Evolutionary conservation across 2,329 filamentous ascomycete genomes (phyloP), one percentile per base, ranked within the genome.

Genomic region (Aureobasidium sp.): DNA sequence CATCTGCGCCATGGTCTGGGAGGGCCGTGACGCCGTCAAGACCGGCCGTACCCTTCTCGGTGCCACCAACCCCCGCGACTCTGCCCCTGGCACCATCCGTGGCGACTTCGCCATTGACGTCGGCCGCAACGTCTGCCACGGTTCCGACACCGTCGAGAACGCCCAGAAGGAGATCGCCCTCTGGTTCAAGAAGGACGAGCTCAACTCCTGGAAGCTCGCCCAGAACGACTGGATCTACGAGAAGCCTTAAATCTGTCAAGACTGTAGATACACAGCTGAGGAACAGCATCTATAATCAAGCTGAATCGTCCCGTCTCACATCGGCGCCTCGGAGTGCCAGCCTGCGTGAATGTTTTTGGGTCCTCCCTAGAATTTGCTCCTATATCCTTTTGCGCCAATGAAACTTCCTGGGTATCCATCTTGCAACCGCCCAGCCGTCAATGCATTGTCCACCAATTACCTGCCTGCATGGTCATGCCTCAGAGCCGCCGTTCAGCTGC

Each of bases 121-220:
- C 76, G 94, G 94, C 82, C 91, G 93, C 79, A 99, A 99, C 85
- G 91, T 97, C 82, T 97, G 93, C 90, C 94, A 99, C 87, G 94
- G 94, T 78, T 97, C 91, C 80, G 94, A 99, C 86, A 87, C 84
- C 77, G 93, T 99, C 80, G 94, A 99, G 87, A 96, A 86, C 83
- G 94, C 94, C 81, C 86, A 97, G 89, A 97, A 97, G 90, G 94
- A 99, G 85, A 99, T 99, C 77, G 88, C 88, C 74, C 87, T 97
- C 77, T 99, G 94, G 94, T 99, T 99, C 89, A 87, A 89, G 80
- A 82, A 89, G 70, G 87, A 86, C 71, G 94, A 97, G 80, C 77
- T 96, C 74, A 80, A 91, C 80, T 83, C 76, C 80, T 97, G 89
- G 86, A 93, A 94, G 85, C 82, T 83, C 70, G 83, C 89, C 76